Base-by-base conservation (phyloP, 495 filamentous ascomycete species). In the Paragyromitra xinjiangensis region DNA sequence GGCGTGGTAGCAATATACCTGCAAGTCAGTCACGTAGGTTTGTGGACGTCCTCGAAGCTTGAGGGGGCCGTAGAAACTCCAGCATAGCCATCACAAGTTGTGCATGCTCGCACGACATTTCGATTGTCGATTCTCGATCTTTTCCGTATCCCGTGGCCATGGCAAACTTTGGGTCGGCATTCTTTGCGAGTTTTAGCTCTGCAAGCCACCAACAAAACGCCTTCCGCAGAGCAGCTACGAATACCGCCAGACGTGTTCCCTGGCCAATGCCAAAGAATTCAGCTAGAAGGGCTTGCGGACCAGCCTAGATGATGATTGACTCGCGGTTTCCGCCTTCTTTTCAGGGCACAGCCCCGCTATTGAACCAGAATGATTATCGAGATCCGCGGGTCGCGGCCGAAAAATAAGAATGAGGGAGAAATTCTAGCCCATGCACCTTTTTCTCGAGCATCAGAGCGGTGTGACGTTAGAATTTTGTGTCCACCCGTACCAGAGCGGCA, bases 201-300 rank as follows among this genome's bases (percentile, higher is more conserved):
- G 59, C 61, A 73, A 73, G 61, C 70, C 69, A 71, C 58, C 58
- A 64, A 71, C 69, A 63, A 53, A 56, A 19, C 59, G 55, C 40
- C 58, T 45, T 55, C 53, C 44, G 37, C 69, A 40, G 58, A 51
- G 24, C 6, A 29, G 53, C 26, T 56, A 22, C 26, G n/a, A 39
- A 14, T 7, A 56, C 24, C 22, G 29, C 29, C 4, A 34, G 29
- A 34, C 29, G 29, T 34, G 29, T 3, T n/a, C 48, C 14, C 48
- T 16, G 16, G 48, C 48, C 19, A 16, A 51, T 8, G 34, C 50
- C 37, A 42, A 19, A 34, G 19, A 69, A n/a, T 5, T 16, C 4
- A 19, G 16, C 5, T 51, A 19, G 19, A 51, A 51, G n/a, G 3
- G 19, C 53, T 26, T 26, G 24, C 7, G 44, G 16, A 48, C 19